These are phyloP conservation scores for Botrytis galanthina DNA, from an alignment of 2,329 filamentous ascomycete genomes.

Conservation along the genomic window DNA sequence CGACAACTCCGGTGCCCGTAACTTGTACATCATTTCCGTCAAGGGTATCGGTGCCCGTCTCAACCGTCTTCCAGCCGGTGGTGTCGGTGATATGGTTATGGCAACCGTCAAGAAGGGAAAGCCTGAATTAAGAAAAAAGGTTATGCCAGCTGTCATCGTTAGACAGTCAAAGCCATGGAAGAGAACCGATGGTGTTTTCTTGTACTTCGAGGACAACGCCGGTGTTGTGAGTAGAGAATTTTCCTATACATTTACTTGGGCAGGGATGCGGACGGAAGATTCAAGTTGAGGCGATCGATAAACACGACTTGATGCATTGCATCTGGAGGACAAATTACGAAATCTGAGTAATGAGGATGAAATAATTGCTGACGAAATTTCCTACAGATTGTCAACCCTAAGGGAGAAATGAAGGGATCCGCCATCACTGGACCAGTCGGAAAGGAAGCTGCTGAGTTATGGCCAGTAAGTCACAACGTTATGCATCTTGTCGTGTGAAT, in stretches of 20 bases:
- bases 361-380: slow-evolving; percentile 40
- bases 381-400: slow-evolving; percentile 94
- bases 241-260: slow-evolving; percentile 15
- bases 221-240: slow-evolving; percentile 74
- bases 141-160: slow-evolving; percentile 99
- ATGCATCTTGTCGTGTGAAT: slow-evolving; percentile 29
- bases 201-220: slow-evolving; percentile 99
- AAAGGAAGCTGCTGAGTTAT: slow-evolving; percentile 99
- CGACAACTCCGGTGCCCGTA: slow-evolving; percentile 98
- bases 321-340: neutral
- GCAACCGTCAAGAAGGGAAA: slow-evolving; percentile 99
- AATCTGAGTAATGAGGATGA: neutral
- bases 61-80: slow-evolving; percentile 94
- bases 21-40: slow-evolving; percentile 99
- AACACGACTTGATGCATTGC: neutral
- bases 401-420: slow-evolving; percentile 99
- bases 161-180: slow-evolving; percentile 99
- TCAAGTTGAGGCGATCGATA: neutral
- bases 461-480: slow-evolving; percentile 70
- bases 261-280: neutral
- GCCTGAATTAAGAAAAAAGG: slow-evolving; percentile 99
- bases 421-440: slow-evolving; percentile 98
- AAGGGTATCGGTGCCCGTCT: slow-evolving; percentile 97
- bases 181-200: slow-evolving; percentile 95
- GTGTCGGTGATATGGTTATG: slow-evolving; percentile 99